Percentiles rank a stretch among this genome's conserved stretches.
These are phyloP conservation scores for Leccinum subrobustum DNA, from an alignment of 1,284 basidiomycete genomes.

Conservation along the genomic window DNA sequence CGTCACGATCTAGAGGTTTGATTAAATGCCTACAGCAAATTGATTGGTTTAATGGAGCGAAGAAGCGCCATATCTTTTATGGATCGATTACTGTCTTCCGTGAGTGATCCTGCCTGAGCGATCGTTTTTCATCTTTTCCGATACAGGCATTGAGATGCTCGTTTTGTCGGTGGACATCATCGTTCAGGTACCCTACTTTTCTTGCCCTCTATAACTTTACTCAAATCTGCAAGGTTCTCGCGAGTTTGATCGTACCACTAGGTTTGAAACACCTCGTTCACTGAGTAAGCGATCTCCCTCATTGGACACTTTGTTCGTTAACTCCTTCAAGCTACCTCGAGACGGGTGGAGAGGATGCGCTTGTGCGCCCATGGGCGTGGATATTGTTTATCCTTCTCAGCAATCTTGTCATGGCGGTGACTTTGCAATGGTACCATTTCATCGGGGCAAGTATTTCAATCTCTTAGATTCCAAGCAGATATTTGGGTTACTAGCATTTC, in stretches of 20 bases:
- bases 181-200: background rate
- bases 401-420: background rate
- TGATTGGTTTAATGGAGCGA: constrained; percentile 1
- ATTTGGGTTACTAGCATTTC: background rate
- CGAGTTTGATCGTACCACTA: background rate
- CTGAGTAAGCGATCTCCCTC: background rate
- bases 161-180: background rate
- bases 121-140: background rate
- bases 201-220: background rate
- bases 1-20: background rate
- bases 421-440: constrained; percentile 2
- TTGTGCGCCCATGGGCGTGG: constrained; percentile 1
- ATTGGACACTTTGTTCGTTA: background rate
- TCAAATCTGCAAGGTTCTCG: background rate
- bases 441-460: background rate
- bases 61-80: constrained; percentile 1
- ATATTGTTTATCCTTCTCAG: background rate
- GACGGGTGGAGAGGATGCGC: constrained; percentile 1
- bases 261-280: constrained; percentile 2
- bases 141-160: background rate
- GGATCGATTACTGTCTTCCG: constrained; percentile 2
- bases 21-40: background rate
- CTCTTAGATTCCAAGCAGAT: background rate
- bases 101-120: background rate
- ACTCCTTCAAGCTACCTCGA: constrained; percentile 3